Evolutionary conservation across 2,329 filamentous ascomycete species (phyloP).

Genomic region (Sclerotinia sclerotiorum): DNA sequence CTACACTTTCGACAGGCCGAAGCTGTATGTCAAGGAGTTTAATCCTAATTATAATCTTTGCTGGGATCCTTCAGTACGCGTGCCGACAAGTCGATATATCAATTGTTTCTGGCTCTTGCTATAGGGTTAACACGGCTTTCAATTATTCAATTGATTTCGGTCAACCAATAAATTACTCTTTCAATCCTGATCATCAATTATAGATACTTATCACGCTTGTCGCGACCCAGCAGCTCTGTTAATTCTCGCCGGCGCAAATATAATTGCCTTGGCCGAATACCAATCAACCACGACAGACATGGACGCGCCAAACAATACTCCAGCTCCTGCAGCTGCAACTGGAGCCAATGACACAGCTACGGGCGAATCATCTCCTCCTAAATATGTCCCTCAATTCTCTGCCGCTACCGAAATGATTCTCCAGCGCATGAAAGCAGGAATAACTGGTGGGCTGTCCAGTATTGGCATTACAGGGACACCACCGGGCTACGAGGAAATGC

Average conservation of each 20-base stretch:
- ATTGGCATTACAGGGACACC: constrained; percentile 37
- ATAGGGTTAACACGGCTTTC: not conserved
- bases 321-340: constrained; percentile 25
- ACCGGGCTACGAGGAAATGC: constrained; percentile 42
- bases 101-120: constrained; percentile 10
- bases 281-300: constrained; percentile 28
- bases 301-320: constrained; percentile 34
- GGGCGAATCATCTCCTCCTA: constrained; percentile 34
- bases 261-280: constrained; percentile 27
- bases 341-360: constrained; percentile 16
- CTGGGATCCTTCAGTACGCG: constrained; percentile 20
- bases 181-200: constrained; percentile 14
- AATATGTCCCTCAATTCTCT: constrained; percentile 42
- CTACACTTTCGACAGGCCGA: constrained; percentile 6
- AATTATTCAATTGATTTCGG: constrained; percentile 31
- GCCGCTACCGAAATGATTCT: constrained; percentile 43
- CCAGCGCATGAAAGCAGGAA: constrained; percentile 40
- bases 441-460: constrained; percentile 30
- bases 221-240: not conserved
- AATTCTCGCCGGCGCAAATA: constrained; percentile 26
- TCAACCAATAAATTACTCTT: constrained; percentile 21
- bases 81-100: constrained; percentile 16
- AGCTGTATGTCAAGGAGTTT: not conserved
- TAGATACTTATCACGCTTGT: constrained; percentile 15
- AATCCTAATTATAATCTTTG: not conserved